Conservation (phyloP, 352 stramenopile species). For the Pythium apleroticum region DNA sequence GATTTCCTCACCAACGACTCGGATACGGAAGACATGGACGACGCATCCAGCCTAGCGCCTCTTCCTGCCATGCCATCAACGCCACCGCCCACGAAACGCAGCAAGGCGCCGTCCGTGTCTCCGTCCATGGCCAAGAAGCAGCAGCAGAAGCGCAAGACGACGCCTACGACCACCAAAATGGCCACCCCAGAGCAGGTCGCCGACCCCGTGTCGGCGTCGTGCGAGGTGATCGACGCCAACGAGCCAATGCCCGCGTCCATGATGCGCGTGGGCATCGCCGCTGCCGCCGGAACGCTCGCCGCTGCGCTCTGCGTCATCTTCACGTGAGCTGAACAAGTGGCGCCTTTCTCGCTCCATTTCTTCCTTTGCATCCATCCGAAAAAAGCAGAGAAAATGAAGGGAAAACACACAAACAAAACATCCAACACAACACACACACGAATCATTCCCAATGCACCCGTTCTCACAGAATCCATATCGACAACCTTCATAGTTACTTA, state of each 20-base stretch:
- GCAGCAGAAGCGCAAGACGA: slow-evolving; percentile 3
- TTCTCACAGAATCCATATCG: too few species aligned
- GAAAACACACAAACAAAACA: slow-evolving; percentile 10
- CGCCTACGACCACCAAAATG: background rate
- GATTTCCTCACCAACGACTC: slow-evolving; percentile 47
- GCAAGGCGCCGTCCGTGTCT: slow-evolving; percentile 1
- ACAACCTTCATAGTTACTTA: too few species aligned
- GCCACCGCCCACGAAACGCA: slow-evolving; percentile 8
- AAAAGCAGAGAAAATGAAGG: slow-evolving; percentile 22
- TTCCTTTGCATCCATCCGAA: slow-evolving; percentile 15
- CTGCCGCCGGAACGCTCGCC: slow-evolving; percentile 52
- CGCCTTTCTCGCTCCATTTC: background rate
- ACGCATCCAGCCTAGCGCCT: slow-evolving; percentile 17
- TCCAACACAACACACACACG: background rate
- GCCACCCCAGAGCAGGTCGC: background rate
- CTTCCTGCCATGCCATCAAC: slow-evolving; percentile 5
- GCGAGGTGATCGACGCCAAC: slow-evolving; percentile 21
- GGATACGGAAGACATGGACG: slow-evolving; percentile 48
- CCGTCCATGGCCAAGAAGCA: slow-evolving; percentile 7
- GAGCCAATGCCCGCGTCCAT: slow-evolving; percentile 39
- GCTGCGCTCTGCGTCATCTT: slow-evolving; percentile 65
- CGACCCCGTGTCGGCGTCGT: background rate
- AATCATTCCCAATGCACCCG: background rate
- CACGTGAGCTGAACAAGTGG: slow-evolving; percentile 23
- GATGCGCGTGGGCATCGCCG: slow-evolving; percentile 54